phyloP scores from a whole-genome alignment of 257 asterid species.

The Verbascum thapsus region DNA sequence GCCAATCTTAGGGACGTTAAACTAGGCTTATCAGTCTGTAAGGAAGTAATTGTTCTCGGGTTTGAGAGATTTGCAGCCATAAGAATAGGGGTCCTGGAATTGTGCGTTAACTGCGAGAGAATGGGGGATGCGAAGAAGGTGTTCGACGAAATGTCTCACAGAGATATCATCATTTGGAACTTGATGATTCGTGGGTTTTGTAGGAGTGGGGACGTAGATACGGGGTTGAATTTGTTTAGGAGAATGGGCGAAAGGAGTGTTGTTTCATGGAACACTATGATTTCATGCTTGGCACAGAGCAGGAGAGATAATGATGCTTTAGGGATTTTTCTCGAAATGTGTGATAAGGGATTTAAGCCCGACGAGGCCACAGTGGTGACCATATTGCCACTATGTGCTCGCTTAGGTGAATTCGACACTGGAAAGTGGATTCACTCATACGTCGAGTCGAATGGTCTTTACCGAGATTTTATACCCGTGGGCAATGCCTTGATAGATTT shows the following conservation, averaged over 20 bases:
- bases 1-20: conserved; percentile 21
- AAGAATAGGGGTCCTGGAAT: conserved; percentile 30
- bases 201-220: conserved; percentile 30
- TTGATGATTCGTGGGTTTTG: conserved; percentile 44
- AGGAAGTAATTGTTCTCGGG: conserved; percentile 33
- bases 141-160: conserved; percentile 44
- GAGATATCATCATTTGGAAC: conserved; percentile 44
- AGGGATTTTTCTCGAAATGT: conserved; percentile 30
- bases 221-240: conserved; percentile 35
- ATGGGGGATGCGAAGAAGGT: conserved; percentile 35
- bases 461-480: conserved; percentile 26
- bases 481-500: conserved; percentile 41
- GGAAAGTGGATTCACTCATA: conserved; percentile 35
- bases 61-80: conserved; percentile 27
- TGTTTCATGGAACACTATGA: conserved; percentile 41
- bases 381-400: conserved; percentile 34
- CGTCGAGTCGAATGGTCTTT: conserved; percentile 32
- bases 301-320: conserved; percentile 33
- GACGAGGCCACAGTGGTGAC: conserved; percentile 38
- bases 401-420: conserved; percentile 31
- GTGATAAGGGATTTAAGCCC: conserved; percentile 27
- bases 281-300: conserved; percentile 33
- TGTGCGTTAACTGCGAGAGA: conserved; percentile 31
- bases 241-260: conserved; percentile 30
- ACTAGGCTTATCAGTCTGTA: conserved; percentile 34